A percentile compares a stretch with the other conserved stretches of the same genome.
Conservation (phyloP, 805 yeast genomes). For the Tetrapisispora phaffii region DNA sequence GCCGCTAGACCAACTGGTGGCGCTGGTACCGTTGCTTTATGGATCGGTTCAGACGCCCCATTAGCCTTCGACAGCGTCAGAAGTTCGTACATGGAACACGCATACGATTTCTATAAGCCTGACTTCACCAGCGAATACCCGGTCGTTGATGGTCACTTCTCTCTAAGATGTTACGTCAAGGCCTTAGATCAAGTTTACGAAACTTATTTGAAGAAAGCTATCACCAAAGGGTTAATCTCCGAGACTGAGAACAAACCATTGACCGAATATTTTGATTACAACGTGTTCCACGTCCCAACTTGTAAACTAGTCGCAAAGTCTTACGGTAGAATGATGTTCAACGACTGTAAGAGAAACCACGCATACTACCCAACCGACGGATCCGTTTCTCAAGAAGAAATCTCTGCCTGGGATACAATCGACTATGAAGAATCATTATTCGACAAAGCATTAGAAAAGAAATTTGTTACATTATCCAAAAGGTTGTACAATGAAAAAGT, state of each 20-base stretch:
- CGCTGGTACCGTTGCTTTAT: conserved; percentile 90
- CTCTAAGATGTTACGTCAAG: conserved; percentile 85
- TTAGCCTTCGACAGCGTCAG: conserved; percentile 80
- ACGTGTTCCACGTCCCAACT: conserved; percentile 96
- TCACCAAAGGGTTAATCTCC: conserved; percentile 38
- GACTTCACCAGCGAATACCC: conserved; percentile 95
- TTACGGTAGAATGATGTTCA: conserved; percentile 82
- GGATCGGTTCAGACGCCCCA: conserved; percentile 97
- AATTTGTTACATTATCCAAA: conserved; percentile 70
- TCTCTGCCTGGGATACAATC: background rate
- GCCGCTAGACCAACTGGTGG: conserved; percentile 99
- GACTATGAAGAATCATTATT: conserved; percentile 69
- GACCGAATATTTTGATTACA: conserved; percentile 72
- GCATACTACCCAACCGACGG: conserved; percentile 39
- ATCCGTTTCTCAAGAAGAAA: conserved; percentile 1
- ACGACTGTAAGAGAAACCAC: conserved; percentile 73
- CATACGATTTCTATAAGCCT: conserved; percentile 97
- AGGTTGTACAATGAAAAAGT: conserved; percentile 58
- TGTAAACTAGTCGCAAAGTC: conserved; percentile 92
- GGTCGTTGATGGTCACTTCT: conserved; percentile 93
- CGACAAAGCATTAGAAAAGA: conserved; percentile 76
- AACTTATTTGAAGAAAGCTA: conserved; percentile 68
- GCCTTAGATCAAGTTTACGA: conserved; percentile 85
- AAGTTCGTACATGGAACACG: conserved; percentile 93
- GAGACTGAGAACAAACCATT: conserved; percentile 50